Conservation (phyloP, 306 rosid genomes). For the Rosa multiflora region DNA sequence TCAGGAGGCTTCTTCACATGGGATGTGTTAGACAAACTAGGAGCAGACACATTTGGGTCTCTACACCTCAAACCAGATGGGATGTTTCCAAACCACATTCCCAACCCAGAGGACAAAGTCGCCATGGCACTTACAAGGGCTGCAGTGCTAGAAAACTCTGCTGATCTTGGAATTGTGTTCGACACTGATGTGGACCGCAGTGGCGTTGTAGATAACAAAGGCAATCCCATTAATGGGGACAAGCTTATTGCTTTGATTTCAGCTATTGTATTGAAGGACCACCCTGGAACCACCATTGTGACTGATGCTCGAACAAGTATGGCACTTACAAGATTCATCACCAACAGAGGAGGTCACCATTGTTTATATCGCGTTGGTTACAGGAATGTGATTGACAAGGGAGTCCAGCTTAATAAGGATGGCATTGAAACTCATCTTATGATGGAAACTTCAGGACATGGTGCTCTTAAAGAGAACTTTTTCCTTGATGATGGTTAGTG, state of each 20-base stretch:
- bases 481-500: slow-evolving; percentile 88
- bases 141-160: slow-evolving; percentile 58
- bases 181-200: slow-evolving; percentile 93
- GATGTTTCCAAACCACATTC: slow-evolving; percentile 92
- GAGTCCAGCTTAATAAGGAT: slow-evolving; percentile 59
- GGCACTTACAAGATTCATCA: slow-evolving; percentile 66
- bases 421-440: slow-evolving; percentile 78
- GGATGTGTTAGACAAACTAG: slow-evolving; percentile 84
- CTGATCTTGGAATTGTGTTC: slow-evolving; percentile 83
- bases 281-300: slow-evolving; percentile 76
- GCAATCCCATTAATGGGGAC: slow-evolving; percentile 82
- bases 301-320: slow-evolving; percentile 86
- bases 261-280: slow-evolving; percentile 64
- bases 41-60: slow-evolving; percentile 93
- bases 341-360: slow-evolving; percentile 68
- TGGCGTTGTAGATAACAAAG: slow-evolving; percentile 68
- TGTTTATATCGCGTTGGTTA: slow-evolving; percentile 86
- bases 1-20: slow-evolving; percentile 94
- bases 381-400: slow-evolving; percentile 83
- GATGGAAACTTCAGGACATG: slow-evolving; percentile 97
- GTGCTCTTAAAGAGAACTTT: slow-evolving; percentile 86
- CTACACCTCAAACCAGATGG: slow-evolving; percentile 86
- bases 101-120: slow-evolving; percentile 79
- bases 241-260: slow-evolving; percentile 84
- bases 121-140: slow-evolving; percentile 87